Evolutionary conservation across 768 basidiomycete genomes (phyloP).

Genomic region (Gymnopilus junonius): DNA sequence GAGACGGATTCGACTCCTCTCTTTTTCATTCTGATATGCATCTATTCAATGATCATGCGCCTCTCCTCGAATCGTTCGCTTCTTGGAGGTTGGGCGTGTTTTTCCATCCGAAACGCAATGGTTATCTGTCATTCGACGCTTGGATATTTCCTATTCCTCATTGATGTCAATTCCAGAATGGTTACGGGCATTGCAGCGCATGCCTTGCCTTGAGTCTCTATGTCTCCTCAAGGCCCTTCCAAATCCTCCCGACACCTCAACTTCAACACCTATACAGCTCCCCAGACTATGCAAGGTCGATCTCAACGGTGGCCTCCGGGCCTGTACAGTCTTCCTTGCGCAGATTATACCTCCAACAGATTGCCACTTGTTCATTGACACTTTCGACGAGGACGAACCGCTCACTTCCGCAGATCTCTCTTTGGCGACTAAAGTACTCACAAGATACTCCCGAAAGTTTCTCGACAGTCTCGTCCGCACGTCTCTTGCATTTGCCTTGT

Average conservation of each 20-base stretch:
- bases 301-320: not conserved
- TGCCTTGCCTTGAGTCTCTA: not conserved
- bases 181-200: not conserved
- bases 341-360: not conserved
- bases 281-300: not conserved
- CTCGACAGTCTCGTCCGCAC: not conserved
- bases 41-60: slow-evolving; percentile 6
- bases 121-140: not conserved
- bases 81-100: not conserved
- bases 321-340: not conserved
- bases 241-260: not conserved
- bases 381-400: not conserved
- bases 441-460: not conserved
- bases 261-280: not conserved
- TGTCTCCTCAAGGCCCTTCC: not conserved
- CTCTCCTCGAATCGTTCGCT: not conserved
- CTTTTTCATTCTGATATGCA: not conserved
- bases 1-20: not conserved
- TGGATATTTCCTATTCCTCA: not conserved
- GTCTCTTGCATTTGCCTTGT: not conserved
- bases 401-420: not conserved
- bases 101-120: not conserved
- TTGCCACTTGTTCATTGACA: not conserved
- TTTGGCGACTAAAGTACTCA: not conserved
- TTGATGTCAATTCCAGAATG: not conserved